Base-by-base conservation (phyloP, 2,329 filamentous ascomycete genomes). In the Hymenoscyphus scutula region DNA sequence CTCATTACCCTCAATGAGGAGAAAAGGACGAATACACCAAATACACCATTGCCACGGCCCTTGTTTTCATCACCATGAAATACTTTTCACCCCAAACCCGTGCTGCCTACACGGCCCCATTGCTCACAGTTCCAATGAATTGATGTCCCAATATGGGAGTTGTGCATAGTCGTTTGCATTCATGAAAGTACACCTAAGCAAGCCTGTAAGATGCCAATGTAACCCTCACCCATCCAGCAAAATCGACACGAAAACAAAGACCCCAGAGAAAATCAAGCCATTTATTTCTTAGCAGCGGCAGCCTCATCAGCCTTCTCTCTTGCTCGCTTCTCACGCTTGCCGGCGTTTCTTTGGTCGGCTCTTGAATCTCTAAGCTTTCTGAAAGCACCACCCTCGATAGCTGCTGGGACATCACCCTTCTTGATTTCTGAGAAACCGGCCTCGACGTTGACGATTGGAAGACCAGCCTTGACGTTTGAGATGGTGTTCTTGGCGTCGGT, bases 251-350 rank as follows among this genome's bases (percentile, higher is more conserved):
- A 67, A 73, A 68, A 69, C 62, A 69, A 67, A 71, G 63, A 69
- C 70, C 70, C 69, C 64, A 67, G 66, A 69, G 60, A 72, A 65
- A 68, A 54, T 62, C 67, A 69, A 64, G 65, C 67, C 67, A 67
- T 70, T 82, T 92, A 94, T 89, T 95, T 94, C 90, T 94, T 94
- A 80, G 87, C 86, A 71, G 80, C 76, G 76, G 83, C 83, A 78
- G 90, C 89, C 77, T 90, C 91, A 78, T 93, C 91, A 74, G 88
- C 89, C 84, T 89, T 94, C 75, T 91, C 91, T 85, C 89, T 90
- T 74, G 84, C 88, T 77, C 95, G 89, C 92, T 98, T 98, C 86
- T 96, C 93, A 79, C 92, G 88, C 76, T 85, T 85, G 81, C 95
- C 95, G 70, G 85, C 80, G 76, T 90, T 83, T 79, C 93, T 89